These are phyloP conservation scores for Suillus fuscotomentosus DNA, from an alignment of 768 basidiomycete genomes.

Conservation along the genomic window DNA sequence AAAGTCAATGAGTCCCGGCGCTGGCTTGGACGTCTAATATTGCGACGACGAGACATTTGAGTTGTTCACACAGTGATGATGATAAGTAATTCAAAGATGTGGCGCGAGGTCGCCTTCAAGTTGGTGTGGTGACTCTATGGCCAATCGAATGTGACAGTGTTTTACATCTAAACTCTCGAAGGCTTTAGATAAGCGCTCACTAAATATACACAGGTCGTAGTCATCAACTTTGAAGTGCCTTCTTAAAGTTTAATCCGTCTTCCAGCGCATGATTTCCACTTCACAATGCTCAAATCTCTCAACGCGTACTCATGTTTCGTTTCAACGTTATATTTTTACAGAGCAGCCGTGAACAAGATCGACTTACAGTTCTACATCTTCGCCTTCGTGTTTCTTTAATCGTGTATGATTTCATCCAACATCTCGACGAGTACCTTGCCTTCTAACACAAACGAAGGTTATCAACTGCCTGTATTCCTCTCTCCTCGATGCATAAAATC, in stretches of 20 bases:
- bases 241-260: too few species aligned
- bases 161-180: too few species aligned
- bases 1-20: background rate
- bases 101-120: background rate
- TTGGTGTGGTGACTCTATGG: too few species aligned
- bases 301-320: background rate
- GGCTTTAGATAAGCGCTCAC: too few species aligned
- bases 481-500: slow-evolving; percentile 82
- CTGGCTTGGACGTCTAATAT: background rate
- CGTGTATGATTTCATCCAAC: slow-evolving; percentile 2
- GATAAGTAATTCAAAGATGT: background rate
- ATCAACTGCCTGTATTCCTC: slow-evolving; percentile 7
- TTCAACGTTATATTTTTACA: background rate
- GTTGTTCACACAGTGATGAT: background rate
- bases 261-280: too few species aligned
- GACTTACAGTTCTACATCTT: too few species aligned
- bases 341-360: background rate
- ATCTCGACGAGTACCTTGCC: slow-evolving; percentile 19
- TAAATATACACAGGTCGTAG: too few species aligned
- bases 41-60: background rate
- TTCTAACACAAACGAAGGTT: background rate
- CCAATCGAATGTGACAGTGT: too few species aligned
- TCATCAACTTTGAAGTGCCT: too few species aligned
- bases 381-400: background rate
- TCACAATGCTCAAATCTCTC: background rate